These are phyloP conservation scores for Cyclotella distinguenda DNA, from an alignment of 108 stramenopile genomes.

Conservation along the genomic window DNA sequence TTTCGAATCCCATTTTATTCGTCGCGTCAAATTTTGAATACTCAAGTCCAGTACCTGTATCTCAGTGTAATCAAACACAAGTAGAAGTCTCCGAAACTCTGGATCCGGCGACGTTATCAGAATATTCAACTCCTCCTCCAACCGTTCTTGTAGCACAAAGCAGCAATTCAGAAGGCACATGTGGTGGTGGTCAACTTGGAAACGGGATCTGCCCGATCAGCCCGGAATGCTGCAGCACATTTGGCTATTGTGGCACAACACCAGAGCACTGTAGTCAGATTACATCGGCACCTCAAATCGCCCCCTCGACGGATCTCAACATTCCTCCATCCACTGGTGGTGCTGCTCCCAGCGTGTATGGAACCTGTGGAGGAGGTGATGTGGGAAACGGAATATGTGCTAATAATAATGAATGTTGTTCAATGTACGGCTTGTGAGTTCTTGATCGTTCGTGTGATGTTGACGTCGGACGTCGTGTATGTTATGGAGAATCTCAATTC, in stretches of 20 bases:
- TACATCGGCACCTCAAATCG: neutral
- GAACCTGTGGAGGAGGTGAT: conserved; percentile 23
- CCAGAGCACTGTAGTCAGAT: conserved; percentile 17
- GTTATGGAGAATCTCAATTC: neutral
- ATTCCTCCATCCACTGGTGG: conserved; percentile 4
- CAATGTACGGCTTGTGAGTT: conserved; percentile 19
- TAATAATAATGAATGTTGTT: conserved; percentile 24
- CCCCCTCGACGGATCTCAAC: neutral
- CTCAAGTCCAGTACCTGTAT: neutral
- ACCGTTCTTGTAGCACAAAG: neutral
- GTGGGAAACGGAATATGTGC: conserved; percentile 34
- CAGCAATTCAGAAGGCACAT: conserved; percentile 8
- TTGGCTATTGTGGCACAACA: conserved; percentile 29
- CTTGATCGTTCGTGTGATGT: neutral
- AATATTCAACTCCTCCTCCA: neutral
- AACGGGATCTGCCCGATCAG: conserved; percentile 21
- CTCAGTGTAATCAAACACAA: neutral
- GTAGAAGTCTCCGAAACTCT: conserved; percentile 6
- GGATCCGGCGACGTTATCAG: neutral
- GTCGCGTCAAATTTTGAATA: neutral
- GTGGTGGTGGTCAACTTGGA: conserved; percentile 18
- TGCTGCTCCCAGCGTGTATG: conserved; percentile 6
- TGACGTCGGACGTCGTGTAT: neutral
- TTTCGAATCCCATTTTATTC: neutral
- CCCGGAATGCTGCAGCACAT: conserved; percentile 25